A percentile compares a stretch with the other conserved stretches of the same genome.
These are phyloP conservation scores for Aspergillus sp. DNA, from an alignment of 2,329 filamentous ascomycete species.

Conservation along the genomic window DNA sequence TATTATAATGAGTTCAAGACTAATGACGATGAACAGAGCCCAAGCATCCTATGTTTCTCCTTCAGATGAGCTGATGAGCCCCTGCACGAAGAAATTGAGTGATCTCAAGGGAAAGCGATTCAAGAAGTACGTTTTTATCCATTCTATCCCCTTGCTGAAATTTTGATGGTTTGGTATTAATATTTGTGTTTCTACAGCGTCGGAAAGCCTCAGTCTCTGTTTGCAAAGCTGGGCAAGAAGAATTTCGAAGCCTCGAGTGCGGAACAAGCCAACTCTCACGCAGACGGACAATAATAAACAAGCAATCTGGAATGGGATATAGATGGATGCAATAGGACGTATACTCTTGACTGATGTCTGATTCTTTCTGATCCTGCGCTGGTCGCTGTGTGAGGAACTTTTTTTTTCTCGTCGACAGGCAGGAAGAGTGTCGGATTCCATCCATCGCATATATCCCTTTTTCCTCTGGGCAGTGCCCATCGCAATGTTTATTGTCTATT, in stretches of 20 bases:
- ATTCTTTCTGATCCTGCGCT: too few species aligned
- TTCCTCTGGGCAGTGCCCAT: too few species aligned
- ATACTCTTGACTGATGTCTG: too few species aligned
- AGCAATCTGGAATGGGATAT: too few species aligned
- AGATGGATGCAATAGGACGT: too few species aligned
- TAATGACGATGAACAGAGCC: constrained; percentile 13
- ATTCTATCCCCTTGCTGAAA: neutral
- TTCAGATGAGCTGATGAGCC: constrained; percentile 47
- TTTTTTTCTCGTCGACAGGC: too few species aligned
- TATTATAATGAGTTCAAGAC: too few species aligned
- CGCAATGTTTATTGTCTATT: too few species aligned
- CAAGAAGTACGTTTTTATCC: constrained; percentile 35
- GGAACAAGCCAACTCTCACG: neutral
- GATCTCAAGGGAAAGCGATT: constrained; percentile 47
- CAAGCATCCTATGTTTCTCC: constrained; percentile 42
- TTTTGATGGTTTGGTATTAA: constrained; percentile 2
- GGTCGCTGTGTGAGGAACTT: too few species aligned
- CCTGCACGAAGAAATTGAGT: constrained; percentile 46
- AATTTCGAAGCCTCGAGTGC: constrained; percentile 29
- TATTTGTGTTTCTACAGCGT: constrained; percentile 18
- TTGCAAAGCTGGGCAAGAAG: constrained; percentile 44
- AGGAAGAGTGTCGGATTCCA: too few species aligned
- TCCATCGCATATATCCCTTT: too few species aligned
- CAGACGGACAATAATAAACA: too few species aligned
- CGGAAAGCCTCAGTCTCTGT: constrained; percentile 41